These are phyloP conservation scores for Aspergillus nanangensis DNA, from an alignment of 495 filamentous ascomycete species.

Conservation along the genomic window DNA sequence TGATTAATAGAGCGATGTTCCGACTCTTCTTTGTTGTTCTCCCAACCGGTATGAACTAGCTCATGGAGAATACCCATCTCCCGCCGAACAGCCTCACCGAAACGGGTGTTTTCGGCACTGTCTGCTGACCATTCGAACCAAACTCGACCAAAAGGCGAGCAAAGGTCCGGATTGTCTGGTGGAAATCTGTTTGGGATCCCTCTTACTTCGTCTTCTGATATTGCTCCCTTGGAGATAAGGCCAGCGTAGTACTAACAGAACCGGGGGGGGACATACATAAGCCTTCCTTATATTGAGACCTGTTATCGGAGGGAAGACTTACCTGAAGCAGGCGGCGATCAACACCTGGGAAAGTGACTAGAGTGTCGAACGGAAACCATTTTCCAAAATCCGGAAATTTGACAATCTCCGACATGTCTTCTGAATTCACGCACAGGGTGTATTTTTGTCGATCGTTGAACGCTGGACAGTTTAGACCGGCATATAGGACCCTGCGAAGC, in stretches of 20 bases:
- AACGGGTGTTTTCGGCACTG: conserved; percentile 8
- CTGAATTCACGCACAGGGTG: conserved; percentile 18
- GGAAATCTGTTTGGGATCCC: conserved; percentile 17
- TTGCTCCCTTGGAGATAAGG: conserved; percentile 21
- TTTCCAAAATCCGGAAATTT: conserved; percentile 18
- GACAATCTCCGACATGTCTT: conserved; percentile 13
- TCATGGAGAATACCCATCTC: conserved; percentile 18
- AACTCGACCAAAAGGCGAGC: conserved; percentile 24
- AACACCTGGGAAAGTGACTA: conserved; percentile 24
- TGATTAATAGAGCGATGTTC: not conserved
- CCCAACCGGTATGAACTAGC: conserved; percentile 19
- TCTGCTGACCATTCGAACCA: conserved; percentile 27
- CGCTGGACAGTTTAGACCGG: conserved; percentile 56
- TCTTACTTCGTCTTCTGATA: conserved; percentile 2
- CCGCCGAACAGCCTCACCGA: conserved; percentile 17
- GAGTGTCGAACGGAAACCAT: conserved; percentile 35
- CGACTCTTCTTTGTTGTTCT: conserved; percentile 2
- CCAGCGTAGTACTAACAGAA: conserved; percentile 23
- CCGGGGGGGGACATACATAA: too few species aligned
- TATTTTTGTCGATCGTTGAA: conserved; percentile 58
- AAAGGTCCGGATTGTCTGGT: conserved; percentile 5
- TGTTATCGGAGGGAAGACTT: not conserved
- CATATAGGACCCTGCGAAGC: conserved; percentile 51
- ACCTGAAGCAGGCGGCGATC: conserved; percentile 15
- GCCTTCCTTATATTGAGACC: too few species aligned